Percentiles rank a stretch among this genome's conserved stretches.
These are phyloP conservation scores for Plasmodium malariae DNA, from an alignment of 169 alveolate genomes.

Conservation along the genomic window DNA sequence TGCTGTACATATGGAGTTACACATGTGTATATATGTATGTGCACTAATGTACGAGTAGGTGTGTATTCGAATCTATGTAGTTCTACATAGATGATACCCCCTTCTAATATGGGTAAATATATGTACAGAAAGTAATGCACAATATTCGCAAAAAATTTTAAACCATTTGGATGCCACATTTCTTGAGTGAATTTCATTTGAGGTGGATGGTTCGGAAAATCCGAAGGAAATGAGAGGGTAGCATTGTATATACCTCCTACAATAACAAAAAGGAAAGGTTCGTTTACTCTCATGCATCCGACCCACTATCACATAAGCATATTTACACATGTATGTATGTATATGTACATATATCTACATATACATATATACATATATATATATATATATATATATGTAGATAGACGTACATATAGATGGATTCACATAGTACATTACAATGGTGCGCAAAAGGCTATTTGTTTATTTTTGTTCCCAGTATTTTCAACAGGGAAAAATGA, in stretches of 20 bases:
- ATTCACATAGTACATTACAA: neutral
- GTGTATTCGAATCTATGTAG: no score
- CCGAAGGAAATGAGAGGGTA: slow-evolving; percentile 95
- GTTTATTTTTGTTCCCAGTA: no score
- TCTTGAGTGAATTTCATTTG: slow-evolving; percentile 96
- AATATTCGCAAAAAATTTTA: slow-evolving; percentile 1
- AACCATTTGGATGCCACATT: slow-evolving; percentile 98
- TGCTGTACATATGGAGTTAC: neutral
- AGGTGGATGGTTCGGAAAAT: slow-evolving; percentile 98
- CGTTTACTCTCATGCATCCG: no score
- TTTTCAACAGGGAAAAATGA: no score
- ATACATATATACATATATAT: slow-evolving; percentile 5
- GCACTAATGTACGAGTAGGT: no score
- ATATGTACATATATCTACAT: no score
- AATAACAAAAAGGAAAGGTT: neutral
- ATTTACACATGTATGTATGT: neutral
- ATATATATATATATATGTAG: neutral
- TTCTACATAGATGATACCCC: no score
- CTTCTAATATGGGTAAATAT: no score
- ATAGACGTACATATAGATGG: neutral
- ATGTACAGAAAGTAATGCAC: slow-evolving; percentile 12
- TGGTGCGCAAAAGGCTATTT: no score
- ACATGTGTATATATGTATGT: slow-evolving; percentile 4
- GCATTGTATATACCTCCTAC: slow-evolving; percentile 97
- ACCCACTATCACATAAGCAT: neutral